These are phyloP conservation scores for Elongisporangium prolatum DNA, from an alignment of 352 stramenopile genomes.

Conservation along the genomic window DNA sequence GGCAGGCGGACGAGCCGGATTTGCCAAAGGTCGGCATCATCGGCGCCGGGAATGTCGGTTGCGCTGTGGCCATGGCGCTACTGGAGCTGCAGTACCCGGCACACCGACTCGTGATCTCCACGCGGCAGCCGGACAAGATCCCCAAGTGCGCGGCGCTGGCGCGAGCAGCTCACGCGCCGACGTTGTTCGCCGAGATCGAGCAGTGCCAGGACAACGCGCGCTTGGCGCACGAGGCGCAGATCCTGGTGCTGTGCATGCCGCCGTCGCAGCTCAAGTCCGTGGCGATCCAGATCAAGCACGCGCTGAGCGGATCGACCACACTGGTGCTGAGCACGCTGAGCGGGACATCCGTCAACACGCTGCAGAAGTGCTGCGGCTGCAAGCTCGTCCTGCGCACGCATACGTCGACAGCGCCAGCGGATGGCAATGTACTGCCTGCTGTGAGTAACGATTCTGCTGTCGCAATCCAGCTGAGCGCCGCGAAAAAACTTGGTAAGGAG, in stretches of 20 bases:
- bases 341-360: constrained; percentile 26
- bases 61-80: constrained; percentile 40
- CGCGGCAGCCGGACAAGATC: constrained; percentile 47
- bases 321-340: constrained; percentile 47
- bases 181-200: constrained; percentile 29
- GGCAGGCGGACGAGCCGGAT: neutral
- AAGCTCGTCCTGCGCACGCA: constrained; percentile 26
- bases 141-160: constrained; percentile 32
- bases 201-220: constrained; percentile 61
- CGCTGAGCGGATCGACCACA: constrained; percentile 20
- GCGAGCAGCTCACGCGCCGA: constrained; percentile 9
- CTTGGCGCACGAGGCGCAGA: constrained; percentile 40
- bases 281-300: constrained; percentile 59
- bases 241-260: constrained; percentile 61
- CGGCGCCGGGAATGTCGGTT: constrained; percentile 47
- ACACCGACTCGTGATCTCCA: constrained; percentile 37
- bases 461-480: too few species aligned
- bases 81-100: constrained; percentile 33
- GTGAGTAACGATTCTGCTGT: neutral
- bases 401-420: too few species aligned
- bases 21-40: constrained; percentile 43
- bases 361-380: constrained; percentile 45
- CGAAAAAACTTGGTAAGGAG: too few species aligned
- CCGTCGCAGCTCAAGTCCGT: constrained; percentile 68
- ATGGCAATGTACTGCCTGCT: too few species aligned